Conservation (phyloP, 192 early-diverging fungal species). For the Backusella liffmaniae region DNA sequence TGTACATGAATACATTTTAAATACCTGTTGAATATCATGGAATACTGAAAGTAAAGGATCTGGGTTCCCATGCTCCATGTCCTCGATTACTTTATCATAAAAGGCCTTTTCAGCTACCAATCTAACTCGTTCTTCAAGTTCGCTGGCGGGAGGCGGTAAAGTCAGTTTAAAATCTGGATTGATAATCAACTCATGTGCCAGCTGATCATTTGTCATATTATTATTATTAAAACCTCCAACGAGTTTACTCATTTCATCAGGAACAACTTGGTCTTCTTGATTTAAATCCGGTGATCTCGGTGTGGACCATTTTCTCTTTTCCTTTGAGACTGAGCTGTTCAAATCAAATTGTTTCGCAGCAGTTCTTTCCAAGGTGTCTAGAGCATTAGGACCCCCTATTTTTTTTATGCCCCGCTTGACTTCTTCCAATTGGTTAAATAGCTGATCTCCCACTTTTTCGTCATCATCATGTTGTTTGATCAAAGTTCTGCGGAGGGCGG, state of each 20-base stretch:
- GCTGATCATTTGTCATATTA: constrained; percentile 58
- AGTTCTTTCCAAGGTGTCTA: constrained; percentile 5
- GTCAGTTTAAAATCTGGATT: constrained; percentile 70
- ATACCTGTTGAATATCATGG: constrained; percentile 57
- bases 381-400: constrained; percentile 9
- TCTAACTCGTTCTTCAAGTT: constrained; percentile 57
- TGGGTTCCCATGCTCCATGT: constrained; percentile 52
- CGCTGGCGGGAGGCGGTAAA: constrained; percentile 7
- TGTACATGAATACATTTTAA: not conserved
- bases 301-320: not conserved
- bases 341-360: not conserved
- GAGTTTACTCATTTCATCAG: constrained; percentile 39
- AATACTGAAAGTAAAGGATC: constrained; percentile 49
- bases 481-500: constrained; percentile 65
- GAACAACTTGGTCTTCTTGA: not conserved
- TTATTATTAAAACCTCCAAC: constrained; percentile 20
- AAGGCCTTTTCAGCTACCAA: constrained; percentile 67
- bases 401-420: constrained; percentile 18
- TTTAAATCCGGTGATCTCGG: not conserved
- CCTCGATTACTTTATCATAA: constrained; percentile 65
- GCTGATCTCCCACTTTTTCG: constrained; percentile 30
- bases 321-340: not conserved
- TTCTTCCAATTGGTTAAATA: constrained; percentile 22
- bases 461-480: constrained; percentile 14
- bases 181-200: constrained; percentile 77